A percentile compares a stretch with the other conserved stretches of the same genome.
Conservation (phyloP, 148 eudicot species). For the Heliosperma pusillum region DNA sequence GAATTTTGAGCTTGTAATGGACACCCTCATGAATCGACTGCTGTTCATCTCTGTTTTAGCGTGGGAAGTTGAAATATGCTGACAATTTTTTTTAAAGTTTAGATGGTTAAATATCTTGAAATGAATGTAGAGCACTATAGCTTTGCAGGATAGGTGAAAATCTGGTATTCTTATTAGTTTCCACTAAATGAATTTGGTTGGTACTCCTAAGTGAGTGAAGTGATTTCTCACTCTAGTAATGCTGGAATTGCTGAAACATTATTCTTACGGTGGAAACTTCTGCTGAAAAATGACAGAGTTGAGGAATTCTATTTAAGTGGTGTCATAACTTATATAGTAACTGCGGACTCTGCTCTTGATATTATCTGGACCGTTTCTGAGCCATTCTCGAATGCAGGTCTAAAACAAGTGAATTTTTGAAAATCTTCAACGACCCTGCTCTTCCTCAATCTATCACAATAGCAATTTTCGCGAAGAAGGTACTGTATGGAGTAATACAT, state of each 20-base stretch:
- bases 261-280: not conserved
- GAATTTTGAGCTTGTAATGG: too few relatives aligned
- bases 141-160: too few relatives aligned
- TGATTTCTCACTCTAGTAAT: not conserved
- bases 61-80: too few relatives aligned
- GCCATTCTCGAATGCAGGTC: constrained; percentile 40
- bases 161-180: too few relatives aligned
- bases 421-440: constrained; percentile 48
- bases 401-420: constrained; percentile 49
- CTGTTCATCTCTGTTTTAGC: too few relatives aligned
- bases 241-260: not conserved
- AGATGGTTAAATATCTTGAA: too few relatives aligned
- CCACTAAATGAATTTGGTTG: not conserved
- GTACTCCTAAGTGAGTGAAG: not conserved
- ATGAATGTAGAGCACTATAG: too few relatives aligned
- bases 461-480: constrained; percentile 69
- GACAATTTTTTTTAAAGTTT: too few relatives aligned
- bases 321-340: not conserved
- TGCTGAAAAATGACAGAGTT: not conserved
- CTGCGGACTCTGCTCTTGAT: not conserved
- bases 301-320: not conserved
- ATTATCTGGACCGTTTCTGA: constrained; percentile 13
- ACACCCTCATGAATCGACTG: too few relatives aligned
- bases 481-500: constrained; percentile 19
- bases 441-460: constrained; percentile 65